phyloP scores from a whole-genome alignment of 2,329 filamentous ascomycete genomes.

The Bertia moriformis region DNA sequence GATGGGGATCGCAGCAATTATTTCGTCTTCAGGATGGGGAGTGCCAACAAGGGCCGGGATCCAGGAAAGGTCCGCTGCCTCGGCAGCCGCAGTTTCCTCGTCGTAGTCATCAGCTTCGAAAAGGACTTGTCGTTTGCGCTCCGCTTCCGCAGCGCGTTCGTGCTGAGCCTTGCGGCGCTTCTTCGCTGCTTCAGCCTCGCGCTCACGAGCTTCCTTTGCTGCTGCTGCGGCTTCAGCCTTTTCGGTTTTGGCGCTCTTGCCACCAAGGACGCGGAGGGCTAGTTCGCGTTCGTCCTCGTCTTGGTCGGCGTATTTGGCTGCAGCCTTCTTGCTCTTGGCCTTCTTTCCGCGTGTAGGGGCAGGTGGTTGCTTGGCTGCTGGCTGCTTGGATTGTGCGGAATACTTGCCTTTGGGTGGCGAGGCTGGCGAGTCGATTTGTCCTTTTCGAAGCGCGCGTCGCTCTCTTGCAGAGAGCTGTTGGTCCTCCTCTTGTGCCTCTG shows the following conservation, averaged over 20 bases:
- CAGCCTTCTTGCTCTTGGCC: conserved; percentile 71
- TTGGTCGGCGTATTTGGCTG: conserved; percentile 83
- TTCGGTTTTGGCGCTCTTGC: conserved; percentile 52
- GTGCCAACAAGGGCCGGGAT: conserved; percentile 65
- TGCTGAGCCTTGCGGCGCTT: conserved; percentile 71
- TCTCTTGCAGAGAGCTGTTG: too few relatives aligned
- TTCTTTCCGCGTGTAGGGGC: conserved; percentile 54
- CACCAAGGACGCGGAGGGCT: conserved; percentile 75
- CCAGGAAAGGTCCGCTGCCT: conserved; percentile 33
- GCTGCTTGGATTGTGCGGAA: neutral
- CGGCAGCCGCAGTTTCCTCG: conserved; percentile 44
- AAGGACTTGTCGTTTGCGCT: conserved; percentile 66
- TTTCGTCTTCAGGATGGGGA: conserved; percentile 69
- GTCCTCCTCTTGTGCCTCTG: neutral
- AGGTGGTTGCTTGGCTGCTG: too few relatives aligned
- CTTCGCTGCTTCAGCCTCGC: conserved; percentile 55
- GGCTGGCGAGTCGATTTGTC: neutral
- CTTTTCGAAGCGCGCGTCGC: too few relatives aligned
- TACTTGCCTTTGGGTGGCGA: too few relatives aligned
- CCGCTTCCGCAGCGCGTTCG: conserved; percentile 52
- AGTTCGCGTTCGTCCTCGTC: conserved; percentile 75
- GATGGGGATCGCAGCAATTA: conserved; percentile 50
- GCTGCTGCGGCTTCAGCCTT: conserved; percentile 54
- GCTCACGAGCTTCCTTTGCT: conserved; percentile 55
- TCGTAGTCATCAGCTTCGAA: conserved; percentile 43